Conservation (phyloP, 2,329 filamentous ascomycete species). For the Zalaria obscura region DNA sequence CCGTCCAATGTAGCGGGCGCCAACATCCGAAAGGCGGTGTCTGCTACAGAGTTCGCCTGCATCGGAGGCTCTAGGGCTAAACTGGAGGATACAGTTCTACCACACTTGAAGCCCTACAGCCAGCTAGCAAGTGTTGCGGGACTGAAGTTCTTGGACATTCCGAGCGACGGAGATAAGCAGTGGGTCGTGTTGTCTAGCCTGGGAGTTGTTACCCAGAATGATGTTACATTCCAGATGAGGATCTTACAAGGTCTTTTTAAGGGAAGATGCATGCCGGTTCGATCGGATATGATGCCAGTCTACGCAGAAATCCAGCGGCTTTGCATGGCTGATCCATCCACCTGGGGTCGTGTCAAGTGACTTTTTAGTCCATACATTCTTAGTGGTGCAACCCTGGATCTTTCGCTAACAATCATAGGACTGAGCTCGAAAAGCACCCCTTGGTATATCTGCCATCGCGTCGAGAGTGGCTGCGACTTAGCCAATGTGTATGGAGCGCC, state of each 20-base stretch:
- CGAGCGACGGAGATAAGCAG: not conserved
- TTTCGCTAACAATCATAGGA: not conserved
- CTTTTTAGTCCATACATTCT: too few species aligned
- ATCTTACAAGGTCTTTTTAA: not conserved
- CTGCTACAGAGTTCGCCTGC: not conserved
- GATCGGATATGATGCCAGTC: not conserved
- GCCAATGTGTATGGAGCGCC: constrained; percentile 1
- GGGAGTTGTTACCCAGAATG: not conserved
- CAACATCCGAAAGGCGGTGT: not conserved
- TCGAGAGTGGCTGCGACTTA: not conserved
- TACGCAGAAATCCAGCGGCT: not conserved
- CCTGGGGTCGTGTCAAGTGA: too few species aligned
- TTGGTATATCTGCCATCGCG: not conserved
- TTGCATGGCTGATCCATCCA: not conserved
- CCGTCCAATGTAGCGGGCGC: not conserved
- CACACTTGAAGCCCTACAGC: not conserved
- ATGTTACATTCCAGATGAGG: not conserved
- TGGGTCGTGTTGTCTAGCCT: not conserved
- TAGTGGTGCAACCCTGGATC: too few species aligned
- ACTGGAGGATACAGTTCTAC: constrained; percentile 2
- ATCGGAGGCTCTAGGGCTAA: not conserved
- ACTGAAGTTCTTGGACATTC: constrained; percentile 1
- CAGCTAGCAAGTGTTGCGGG: not conserved
- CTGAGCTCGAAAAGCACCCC: not conserved
- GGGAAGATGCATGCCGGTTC: not conserved